A percentile compares a stretch with the other conserved stretches of the same genome.
These are phyloP conservation scores for Bolboschoenus planiculmis DNA, from an alignment of 176 grass and related monocot genomes.

Conservation along the genomic window DNA sequence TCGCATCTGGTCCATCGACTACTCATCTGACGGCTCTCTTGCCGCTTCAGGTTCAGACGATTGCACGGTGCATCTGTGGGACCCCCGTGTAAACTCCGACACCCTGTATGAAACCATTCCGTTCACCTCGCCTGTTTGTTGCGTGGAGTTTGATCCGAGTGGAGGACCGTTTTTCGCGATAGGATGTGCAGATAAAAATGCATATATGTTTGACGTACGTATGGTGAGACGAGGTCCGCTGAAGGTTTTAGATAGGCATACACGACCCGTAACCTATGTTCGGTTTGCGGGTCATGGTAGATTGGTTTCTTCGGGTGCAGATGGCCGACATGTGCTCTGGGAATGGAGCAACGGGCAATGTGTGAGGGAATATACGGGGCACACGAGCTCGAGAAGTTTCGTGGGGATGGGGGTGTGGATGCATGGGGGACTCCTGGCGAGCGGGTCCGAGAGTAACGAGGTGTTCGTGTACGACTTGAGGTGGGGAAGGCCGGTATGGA, in stretches of 20 bases:
- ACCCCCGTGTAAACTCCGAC: conserved; percentile 30
- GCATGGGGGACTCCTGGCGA: conserved; percentile 43
- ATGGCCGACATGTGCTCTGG: conserved; percentile 76
- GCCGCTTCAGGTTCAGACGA: conserved; percentile 79
- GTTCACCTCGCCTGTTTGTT: conserved; percentile 37
- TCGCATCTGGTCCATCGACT: conserved; percentile 78
- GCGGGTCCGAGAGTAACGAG: conserved; percentile 77
- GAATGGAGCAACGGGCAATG: conserved; percentile 36
- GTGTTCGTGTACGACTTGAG: conserved; percentile 92
- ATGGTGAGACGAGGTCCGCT: conserved; percentile 48
- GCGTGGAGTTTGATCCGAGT: conserved; percentile 69
- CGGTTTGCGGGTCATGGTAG: conserved; percentile 38
- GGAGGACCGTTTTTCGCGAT: conserved; percentile 53
- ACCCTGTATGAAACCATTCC: conserved; percentile 34
- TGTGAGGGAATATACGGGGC: conserved; percentile 69
- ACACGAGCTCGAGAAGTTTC: conserved; percentile 72
- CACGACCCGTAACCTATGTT: conserved; percentile 66
- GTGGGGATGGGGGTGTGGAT: conserved; percentile 90
- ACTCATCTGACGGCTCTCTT: conserved; percentile 36
- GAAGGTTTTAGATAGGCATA: conserved; percentile 48
- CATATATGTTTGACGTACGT: conserved; percentile 65
- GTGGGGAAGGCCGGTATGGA: conserved; percentile 78
- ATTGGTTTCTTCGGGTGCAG: conserved; percentile 67
- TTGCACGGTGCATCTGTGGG: conserved; percentile 69
- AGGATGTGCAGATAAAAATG: conserved; percentile 66